phyloP scores from a whole-genome alignment of 108 stramenopile genomes.

The Mayamaea pseudoterrestris region DNA sequence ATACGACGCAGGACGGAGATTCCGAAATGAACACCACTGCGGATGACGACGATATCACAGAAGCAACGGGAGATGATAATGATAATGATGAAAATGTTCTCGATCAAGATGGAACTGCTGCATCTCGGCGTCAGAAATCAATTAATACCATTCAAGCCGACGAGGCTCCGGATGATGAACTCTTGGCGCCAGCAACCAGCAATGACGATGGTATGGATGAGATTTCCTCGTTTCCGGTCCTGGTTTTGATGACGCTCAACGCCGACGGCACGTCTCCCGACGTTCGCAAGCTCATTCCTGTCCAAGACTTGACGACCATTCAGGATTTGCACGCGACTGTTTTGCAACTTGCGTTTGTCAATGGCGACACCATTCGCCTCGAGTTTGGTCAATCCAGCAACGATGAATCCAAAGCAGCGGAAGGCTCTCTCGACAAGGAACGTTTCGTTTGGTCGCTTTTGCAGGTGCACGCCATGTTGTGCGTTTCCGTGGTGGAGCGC shows the following conservation, averaged over 20 bases:
- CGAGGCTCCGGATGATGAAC: background rate
- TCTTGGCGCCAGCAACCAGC: background rate
- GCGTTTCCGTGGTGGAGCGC: conserved; percentile 69
- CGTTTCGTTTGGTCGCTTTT: conserved; percentile 73
- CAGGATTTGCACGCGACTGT: conserved; percentile 54
- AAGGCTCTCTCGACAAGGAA: conserved; percentile 54
- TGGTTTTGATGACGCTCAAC: conserved; percentile 58
- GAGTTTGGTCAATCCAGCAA: conserved; percentile 35
- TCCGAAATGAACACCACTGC: conserved; percentile 3
- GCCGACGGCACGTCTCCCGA: conserved; percentile 74
- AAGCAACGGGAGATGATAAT: background rate
- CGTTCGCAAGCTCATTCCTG: conserved; percentile 60
- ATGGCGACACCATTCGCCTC: conserved; percentile 67
- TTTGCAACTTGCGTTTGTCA: conserved; percentile 58
- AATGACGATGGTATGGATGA: conserved; percentile 19
- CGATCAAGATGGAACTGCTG: background rate
- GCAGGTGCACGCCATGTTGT: conserved; percentile 79
- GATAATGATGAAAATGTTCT: background rate
- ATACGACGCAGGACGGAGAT: background rate
- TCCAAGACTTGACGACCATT: conserved; percentile 67
- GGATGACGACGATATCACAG: conserved; percentile 3
- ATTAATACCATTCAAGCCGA: background rate
- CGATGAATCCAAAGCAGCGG: conserved; percentile 28
- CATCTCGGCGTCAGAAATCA: background rate
- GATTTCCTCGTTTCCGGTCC: conserved; percentile 69